phyloP scores from a whole-genome alignment of 164 flowering plant species.

The Aristolochia contorta region DNA sequence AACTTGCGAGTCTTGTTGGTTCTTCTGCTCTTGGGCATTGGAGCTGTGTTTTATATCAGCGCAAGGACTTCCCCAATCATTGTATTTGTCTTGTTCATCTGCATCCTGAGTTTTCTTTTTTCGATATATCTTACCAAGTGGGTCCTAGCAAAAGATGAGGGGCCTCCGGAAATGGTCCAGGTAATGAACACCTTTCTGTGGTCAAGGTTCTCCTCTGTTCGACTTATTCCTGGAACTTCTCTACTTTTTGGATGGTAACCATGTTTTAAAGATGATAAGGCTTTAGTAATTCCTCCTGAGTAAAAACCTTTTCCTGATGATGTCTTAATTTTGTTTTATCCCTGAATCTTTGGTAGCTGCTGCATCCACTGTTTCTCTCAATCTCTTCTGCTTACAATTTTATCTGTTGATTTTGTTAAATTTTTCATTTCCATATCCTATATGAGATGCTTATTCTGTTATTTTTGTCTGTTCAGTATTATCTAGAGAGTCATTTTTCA shows the following conservation, averaged over 20 bases:
- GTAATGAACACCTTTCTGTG: slow-evolving; percentile 18
- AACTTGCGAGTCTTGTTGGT: slow-evolving; percentile 61
- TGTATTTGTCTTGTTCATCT: slow-evolving; percentile 78
- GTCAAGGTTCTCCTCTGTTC: neutral
- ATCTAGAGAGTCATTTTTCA: no score
- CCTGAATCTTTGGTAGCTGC: no score
- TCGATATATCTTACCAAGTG: slow-evolving; percentile 80
- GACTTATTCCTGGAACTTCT: neutral
- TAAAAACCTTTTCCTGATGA: no score
- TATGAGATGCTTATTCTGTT: no score
- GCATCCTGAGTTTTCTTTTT: slow-evolving; percentile 72
- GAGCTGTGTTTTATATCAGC: slow-evolving; percentile 74
- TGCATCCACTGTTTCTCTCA: no score
- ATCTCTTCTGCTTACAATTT: no score
- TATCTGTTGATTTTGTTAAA: no score
- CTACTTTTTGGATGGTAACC: neutral
- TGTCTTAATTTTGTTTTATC: no score
- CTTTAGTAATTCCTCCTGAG: no score
- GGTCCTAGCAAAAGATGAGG: slow-evolving; percentile 97
- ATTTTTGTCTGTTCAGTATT: no score
- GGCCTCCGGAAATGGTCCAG: slow-evolving; percentile 97
- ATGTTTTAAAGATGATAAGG: no score
- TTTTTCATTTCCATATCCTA: no score
- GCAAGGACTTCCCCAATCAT: slow-evolving; percentile 82
- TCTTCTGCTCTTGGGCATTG: slow-evolving; percentile 56